Evolutionary conservation across 805 yeast species (phyloP), one percentile per base, ranked within the genome.

Genomic region (Lipomyces mesembrius): DNA sequence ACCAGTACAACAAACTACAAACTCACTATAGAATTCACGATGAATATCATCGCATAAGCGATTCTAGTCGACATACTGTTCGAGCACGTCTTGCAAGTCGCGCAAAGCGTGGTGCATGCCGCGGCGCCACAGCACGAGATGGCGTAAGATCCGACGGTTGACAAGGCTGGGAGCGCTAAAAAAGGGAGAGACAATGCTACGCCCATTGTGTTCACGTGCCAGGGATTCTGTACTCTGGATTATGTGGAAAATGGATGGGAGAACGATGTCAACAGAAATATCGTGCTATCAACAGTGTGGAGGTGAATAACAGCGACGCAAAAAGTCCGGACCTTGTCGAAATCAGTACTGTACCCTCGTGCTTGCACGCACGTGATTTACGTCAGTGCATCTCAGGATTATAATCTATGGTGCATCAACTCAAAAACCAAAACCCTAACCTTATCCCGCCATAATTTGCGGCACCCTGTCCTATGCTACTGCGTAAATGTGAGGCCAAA

Each of bases 111-210:
- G 2, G 91, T 85, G 67, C 96, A 88, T 55, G 89, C 83, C 12
- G 96, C 88, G 0, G 96, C 92, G 22, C 97, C 97, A 53, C 84
- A 79, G 73, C 92, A 91, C 39, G 96, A 88, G 1, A 95, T 88
- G 2, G 85, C 76, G 79, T 86, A 85, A 12, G 86, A 80, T 2
- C 88, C 88, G 0, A 80, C 86, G 80, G 83, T 82, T 62, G 84
- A 84, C 37, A 83, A 69, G 3, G 83, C 83, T 0, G 97, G 97
- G 46, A 92, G 76, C 3, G 96, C 92, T 22, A 92, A 78, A 64
- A 79, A 53, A 12, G 83, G 83, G 5, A 81, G 58, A 7, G 82
- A 79, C 32, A 80, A 66, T 9, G 78, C 70, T 6, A 78, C 81
- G 8, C 83, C 83, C 83, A 80, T 80, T 43, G 49, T 43, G 49